Evolutionary conservation across 805 yeast species (phyloP), one percentile per base, ranked within the genome.

Genomic region (Suhomyces emberorum): DNA sequence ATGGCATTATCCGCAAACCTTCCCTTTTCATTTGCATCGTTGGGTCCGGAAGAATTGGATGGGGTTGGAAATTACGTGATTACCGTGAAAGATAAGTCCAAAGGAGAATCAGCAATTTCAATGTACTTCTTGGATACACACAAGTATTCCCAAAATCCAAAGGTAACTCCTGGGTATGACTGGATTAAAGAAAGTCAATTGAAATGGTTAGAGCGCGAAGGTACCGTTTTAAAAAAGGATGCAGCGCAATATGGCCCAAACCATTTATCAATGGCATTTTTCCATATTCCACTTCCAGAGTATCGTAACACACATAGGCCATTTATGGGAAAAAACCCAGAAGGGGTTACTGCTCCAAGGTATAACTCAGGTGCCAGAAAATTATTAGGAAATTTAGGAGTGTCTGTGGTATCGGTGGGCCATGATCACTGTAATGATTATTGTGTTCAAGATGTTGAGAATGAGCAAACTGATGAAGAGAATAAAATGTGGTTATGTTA

Each of bases 361-460:
- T 70, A 75, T 53, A 82, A 89, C 54, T 65, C 88, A 0, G 83
- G 84, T 7, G 83, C 83, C 34, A 65, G 88, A 35, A 61, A 71
- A 6, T 61, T 75, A 0, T 63, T 93, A 17, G 70, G 71, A 5
- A 63, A 72, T n/a, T 43, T 85, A 7, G 95, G 91, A 0, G 88
- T 93, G 1, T 65, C 75, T 20, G 87, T 86, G 0, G 76, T 80
- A 0, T 70, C 83, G 37, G 95, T 86, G 11, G 98, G 98, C 0
- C 98, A 93, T 57, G 98, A 93, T 53, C 98, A 93, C 57, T 85
- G 88, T 49, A 93, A 93, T 59, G 98, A 93, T 54, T 93, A 76
- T 56, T 93, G 98, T 60, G 61, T 86, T 41, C 60, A 70, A 34
- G 83, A 84, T 46, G 57, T 65, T 15, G 44, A 44, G 22, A 46